Evolutionary conservation across 225 moss, liverwort and hornwort species (phyloP).

Genomic region (Ulota crispa): DNA sequence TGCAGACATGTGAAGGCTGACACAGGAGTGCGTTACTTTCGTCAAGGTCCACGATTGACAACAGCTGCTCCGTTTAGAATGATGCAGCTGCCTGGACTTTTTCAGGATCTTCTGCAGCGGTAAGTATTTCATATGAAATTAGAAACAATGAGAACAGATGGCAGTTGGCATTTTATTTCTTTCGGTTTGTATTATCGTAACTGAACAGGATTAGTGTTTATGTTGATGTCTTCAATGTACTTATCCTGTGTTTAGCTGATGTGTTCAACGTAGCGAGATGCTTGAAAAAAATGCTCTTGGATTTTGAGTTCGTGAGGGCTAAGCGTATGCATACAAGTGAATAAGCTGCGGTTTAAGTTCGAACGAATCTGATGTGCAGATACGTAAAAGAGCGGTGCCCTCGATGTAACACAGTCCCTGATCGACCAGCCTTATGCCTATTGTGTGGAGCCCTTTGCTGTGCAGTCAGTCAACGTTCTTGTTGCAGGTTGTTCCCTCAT

Average conservation of each 20-base stretch:
- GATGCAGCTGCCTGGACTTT: conserved; percentile 89
- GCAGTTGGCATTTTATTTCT: background rate
- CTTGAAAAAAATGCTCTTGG: background rate
- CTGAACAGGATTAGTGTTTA: conserved; percentile 3
- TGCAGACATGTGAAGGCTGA: conserved; percentile 77
- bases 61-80: conserved; percentile 84
- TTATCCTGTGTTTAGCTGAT: conserved; percentile 4
- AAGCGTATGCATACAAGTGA: background rate
- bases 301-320: background rate
- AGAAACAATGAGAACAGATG: conserved; percentile 11
- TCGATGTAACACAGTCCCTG: conserved; percentile 73
- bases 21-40: conserved; percentile 53
- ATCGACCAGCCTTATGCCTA: conserved; percentile 81
- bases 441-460: conserved; percentile 92
- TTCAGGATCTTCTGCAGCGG: conserved; percentile 95
- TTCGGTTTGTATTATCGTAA: background rate
- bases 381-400: conserved; percentile 91
- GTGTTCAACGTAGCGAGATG: background rate
- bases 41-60: conserved; percentile 70
- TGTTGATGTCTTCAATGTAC: background rate
- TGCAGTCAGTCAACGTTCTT: conserved; percentile 55
- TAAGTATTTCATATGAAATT: conserved; percentile 32
- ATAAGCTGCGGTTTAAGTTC: background rate
- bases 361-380: conserved; percentile 45
- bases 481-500: conserved; percentile 61